Base-by-base conservation (phyloP, 345 rosid genomes). In the Nephelium lappaceum region DNA sequence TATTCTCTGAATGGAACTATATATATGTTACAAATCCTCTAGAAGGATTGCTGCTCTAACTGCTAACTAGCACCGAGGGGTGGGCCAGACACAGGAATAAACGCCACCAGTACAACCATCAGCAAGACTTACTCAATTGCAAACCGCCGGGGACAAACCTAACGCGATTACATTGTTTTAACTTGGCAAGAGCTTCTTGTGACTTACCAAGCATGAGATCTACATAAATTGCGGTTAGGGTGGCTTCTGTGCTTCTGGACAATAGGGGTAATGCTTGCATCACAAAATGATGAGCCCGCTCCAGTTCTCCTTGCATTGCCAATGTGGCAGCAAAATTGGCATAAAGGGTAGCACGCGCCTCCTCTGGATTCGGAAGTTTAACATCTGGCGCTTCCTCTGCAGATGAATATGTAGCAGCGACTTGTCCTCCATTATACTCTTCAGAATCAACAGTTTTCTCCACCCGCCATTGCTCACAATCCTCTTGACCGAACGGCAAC, bases 281-380 rank as follows among this genome's bases (percentile, higher is more conserved):
- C 61, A 87, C 89, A 63, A 93, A 87, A 75, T 87, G 86, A 49
- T 82, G 81, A 31, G 99, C 99, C 69, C 78, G 85, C 67, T 92
- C 91, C 19, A 90, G 79, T 64, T 92, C 95, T 41, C 98, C 98
- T 81, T 94, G 93, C 60, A 87, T 71, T 21, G 98, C 98, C 58
- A 62, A 85, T 80, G 86, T 79, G 0, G 87, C 84, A 2, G 98
- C 97, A 55, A 97, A 89, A 89, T 97, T 87, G 57, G 91, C 90
- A 38, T 88, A 97, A 49, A 97, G 95, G 51, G 83, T 80, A 71
- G 97, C 99, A 3, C 91, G 91, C 58, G 99, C 98, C 88, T 91
- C 98, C 79, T 87, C 95, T 6, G 99, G 99, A 78, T 87, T 93
- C 12, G 89, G 93, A 81, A 87, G 87, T 78, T 70, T 70, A 21